These are phyloP conservation scores for Coemansia sp. DNA, from an alignment of 192 early-diverging fungal genomes.

Conservation along the genomic window DNA sequence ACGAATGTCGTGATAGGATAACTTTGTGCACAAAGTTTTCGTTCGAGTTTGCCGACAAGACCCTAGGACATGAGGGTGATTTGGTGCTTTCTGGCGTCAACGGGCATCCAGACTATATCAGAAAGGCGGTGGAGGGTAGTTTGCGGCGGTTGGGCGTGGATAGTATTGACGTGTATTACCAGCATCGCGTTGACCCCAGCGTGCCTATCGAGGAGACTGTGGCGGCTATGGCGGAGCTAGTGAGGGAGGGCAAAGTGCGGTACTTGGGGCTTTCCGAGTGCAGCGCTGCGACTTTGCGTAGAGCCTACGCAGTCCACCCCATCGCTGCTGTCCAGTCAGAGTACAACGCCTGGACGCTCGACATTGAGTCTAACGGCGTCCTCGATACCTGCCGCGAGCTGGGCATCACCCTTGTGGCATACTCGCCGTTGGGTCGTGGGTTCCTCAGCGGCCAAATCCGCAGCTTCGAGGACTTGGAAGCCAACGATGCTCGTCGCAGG, in stretches of 20 bases:
- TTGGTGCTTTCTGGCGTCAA: conserved; percentile 25
- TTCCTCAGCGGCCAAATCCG: conserved; percentile 65
- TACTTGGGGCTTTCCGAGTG: conserved; percentile 66
- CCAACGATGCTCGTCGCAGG: conserved; percentile 55
- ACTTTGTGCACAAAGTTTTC: conserved; percentile 69
- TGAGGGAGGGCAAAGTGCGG: conserved; percentile 67
- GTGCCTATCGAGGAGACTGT: conserved; percentile 68
- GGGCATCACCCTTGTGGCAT: conserved; percentile 72
- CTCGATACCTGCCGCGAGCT: conserved; percentile 72
- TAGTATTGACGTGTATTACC: conserved; percentile 67
- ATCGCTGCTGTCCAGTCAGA: conserved; percentile 59
- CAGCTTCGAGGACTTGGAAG: conserved; percentile 56
- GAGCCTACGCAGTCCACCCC: conserved; percentile 70
- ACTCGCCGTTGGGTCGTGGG: conserved; percentile 73
- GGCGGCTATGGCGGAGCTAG: conserved; percentile 63
- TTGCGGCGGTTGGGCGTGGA: conserved; percentile 60
- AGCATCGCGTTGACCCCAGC: conserved; percentile 63
- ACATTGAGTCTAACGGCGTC: conserved; percentile 67
- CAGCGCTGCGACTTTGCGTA: conserved; percentile 60
- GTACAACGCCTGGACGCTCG: conserved; percentile 60
- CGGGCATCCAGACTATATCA: conserved; percentile 57
- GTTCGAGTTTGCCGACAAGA: conserved; percentile 7
- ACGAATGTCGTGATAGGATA: conserved; percentile 50
- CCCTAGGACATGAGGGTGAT: not conserved
- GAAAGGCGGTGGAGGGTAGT: conserved; percentile 44